Evolutionary conservation across 176 grass and related monocot species (phyloP).

Genomic region (Oryza meridionalis): DNA sequence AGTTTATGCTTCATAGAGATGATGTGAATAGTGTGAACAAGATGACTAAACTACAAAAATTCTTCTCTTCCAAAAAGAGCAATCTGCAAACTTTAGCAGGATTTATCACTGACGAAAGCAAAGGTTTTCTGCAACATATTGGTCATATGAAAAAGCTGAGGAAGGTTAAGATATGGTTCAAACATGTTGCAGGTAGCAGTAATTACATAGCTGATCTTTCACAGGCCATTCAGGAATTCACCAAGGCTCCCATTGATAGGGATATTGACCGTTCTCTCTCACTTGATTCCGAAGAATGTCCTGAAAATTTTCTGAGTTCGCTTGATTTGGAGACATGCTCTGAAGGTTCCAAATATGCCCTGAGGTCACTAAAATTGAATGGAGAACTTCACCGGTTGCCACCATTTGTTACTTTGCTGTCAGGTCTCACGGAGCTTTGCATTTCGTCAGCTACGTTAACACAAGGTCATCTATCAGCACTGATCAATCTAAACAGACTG

Average conservation of each 20-base stretch:
- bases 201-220: no score
- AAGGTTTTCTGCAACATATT: no score
- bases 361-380: constrained; percentile 39
- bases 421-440: constrained; percentile 3
- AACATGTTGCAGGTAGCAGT: no score
- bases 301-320: constrained; percentile 19
- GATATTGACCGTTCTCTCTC: constrained; percentile 27
- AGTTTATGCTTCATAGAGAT: constrained; percentile 35
- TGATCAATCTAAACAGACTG: constrained; percentile 26
- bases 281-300: constrained; percentile 20
- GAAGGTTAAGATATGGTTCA: no score
- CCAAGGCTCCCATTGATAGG: no score
- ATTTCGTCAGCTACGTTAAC: constrained; percentile 21
- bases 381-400: constrained; percentile 27
- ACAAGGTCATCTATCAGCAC: constrained; percentile 15
- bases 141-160: no score
- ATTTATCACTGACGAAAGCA: no score
- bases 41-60: neutral
- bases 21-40: constrained; percentile 3
- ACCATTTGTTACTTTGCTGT: constrained; percentile 28
- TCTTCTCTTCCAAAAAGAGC: no score
- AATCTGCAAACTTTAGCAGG: no score
- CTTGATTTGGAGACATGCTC: constrained; percentile 32
- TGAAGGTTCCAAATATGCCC: constrained; percentile 34
- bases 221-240: no score